Evolutionary conservation across 371 early-diverging fungal species (phyloP).

Genomic region (Hamiltosporidium magnivora): DNA sequence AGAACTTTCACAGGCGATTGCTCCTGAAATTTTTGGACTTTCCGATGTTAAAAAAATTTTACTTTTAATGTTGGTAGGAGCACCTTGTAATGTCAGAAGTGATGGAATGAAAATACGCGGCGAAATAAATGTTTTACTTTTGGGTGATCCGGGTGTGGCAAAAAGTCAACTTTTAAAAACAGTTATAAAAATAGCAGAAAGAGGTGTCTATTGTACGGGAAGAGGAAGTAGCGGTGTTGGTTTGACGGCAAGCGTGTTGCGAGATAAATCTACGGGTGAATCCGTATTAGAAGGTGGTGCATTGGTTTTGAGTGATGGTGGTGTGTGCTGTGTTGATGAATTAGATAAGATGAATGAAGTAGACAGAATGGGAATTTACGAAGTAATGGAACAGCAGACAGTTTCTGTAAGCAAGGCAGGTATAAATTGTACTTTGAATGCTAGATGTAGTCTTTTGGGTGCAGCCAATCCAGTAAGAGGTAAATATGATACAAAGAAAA

Average conservation of each 20-base stretch:
- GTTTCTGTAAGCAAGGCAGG: conserved; percentile 97
- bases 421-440: conserved; percentile 93
- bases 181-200: conserved; percentile 32
- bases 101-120: conserved; percentile 72
- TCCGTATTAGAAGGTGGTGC: conserved; percentile 66
- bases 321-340: conserved; percentile 68
- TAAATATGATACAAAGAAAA: conserved; percentile 69
- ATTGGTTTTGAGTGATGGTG: conserved; percentile 63
- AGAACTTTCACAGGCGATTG: conserved; percentile 60
- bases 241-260: conserved; percentile 61
- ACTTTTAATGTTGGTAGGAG: conserved; percentile 80
- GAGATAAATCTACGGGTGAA: conserved; percentile 62
- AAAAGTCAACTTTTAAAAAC: conserved; percentile 65
- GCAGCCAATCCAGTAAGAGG: conserved; percentile 93
- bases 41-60: conserved; percentile 89
- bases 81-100: conserved; percentile 76
- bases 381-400: conserved; percentile 99
- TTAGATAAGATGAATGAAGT: conserved; percentile 78
- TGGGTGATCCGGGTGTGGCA: conserved; percentile 72
- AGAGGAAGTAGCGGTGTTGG: conserved; percentile 65
- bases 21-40: conserved; percentile 84
- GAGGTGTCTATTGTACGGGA: conserved; percentile 62
- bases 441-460: conserved; percentile 86
- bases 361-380: conserved; percentile 87
- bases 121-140: conserved; percentile 64